These are phyloP conservation scores for Microdochium trichocladiopsis DNA, from an alignment of 2,329 filamentous ascomycete genomes.

Conservation along the genomic window DNA sequence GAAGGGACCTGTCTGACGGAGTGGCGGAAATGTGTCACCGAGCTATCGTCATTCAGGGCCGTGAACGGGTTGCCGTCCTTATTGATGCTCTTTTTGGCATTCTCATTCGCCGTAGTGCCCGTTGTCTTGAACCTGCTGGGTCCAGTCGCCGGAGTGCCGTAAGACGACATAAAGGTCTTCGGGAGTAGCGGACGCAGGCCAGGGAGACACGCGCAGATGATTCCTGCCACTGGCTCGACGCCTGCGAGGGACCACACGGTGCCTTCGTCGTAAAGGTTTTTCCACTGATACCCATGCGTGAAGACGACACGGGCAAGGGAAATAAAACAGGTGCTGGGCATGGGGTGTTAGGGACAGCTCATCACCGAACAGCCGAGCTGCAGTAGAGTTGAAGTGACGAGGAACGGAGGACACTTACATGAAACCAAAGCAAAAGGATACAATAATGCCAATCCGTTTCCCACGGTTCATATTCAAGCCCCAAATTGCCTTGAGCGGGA, in stretches of 20 bases:
- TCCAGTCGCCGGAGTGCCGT: neutral
- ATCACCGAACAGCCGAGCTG: neutral
- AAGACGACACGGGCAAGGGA: neutral
- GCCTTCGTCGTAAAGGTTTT: neutral
- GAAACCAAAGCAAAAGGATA: slow-evolving; percentile 5
- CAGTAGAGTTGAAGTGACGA: neutral
- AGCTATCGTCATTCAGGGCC: neutral
- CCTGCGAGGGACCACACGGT: neutral
- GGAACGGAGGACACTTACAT: slow-evolving; percentile 2
- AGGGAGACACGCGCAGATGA: neutral
- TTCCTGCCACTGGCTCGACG: neutral
- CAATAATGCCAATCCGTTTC: slow-evolving; percentile 4
- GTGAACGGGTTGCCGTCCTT: neutral
- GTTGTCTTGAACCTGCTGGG: neutral
- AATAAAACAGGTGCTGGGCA: neutral
- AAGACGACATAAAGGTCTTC: neutral
- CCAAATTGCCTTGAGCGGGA: slow-evolving; percentile 4
- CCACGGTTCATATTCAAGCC: slow-evolving; percentile 3
- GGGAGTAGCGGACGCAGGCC: neutral
- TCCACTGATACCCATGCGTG: neutral
- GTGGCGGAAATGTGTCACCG: neutral
- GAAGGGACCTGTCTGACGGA: neutral
- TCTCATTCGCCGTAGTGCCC: neutral
- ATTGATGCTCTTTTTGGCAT: neutral
- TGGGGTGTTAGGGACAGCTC: neutral